A percentile compares a stretch with the other conserved stretches of the same genome.
phyloP scores from a whole-genome alignment of 768 basidiomycete species.

The Austroboletus festivus region DNA sequence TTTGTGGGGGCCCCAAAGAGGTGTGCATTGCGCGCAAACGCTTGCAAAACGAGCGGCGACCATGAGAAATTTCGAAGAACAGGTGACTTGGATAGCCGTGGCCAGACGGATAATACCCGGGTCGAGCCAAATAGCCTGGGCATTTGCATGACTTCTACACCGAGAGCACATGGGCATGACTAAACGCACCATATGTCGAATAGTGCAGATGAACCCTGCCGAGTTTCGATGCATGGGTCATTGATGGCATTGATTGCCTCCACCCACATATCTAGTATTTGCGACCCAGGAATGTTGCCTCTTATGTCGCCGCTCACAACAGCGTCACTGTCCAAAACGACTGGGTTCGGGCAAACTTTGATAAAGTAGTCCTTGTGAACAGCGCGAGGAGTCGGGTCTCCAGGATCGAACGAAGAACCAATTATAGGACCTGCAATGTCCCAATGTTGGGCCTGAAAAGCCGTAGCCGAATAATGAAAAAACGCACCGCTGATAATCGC shows the following conservation, averaged over 20 bases:
- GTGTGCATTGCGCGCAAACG: conserved; percentile 44
- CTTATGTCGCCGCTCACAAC: conserved; percentile 22
- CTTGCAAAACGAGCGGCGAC: conserved; percentile 57
- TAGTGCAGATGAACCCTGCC: conserved; percentile 35
- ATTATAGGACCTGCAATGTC: conserved; percentile 39
- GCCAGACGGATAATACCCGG: conserved; percentile 42
- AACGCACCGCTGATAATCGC: conserved; percentile 48
- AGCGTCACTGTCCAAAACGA: conserved; percentile 26
- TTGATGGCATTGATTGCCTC: conserved; percentile 40
- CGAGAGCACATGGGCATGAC: not conserved
- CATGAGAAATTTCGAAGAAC: conserved; percentile 49
- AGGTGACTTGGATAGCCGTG: conserved; percentile 46
- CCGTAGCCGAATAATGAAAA: not conserved
- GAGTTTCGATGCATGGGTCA: conserved; percentile 50
- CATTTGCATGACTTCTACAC: not conserved
- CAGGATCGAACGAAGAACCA: conserved; percentile 37
- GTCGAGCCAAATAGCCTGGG: conserved; percentile 46
- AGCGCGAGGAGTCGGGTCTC: conserved; percentile 39
- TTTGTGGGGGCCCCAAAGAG: conserved; percentile 33
- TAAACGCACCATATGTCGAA: conserved; percentile 52
- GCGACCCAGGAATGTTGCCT: conserved; percentile 28
- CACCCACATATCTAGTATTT: conserved; percentile 46
- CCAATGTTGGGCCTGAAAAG: not conserved
- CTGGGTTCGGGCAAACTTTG: conserved; percentile 44
- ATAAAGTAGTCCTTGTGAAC: conserved; percentile 47